phyloP scores from a whole-genome alignment of 2,329 filamentous ascomycete genomes.

The Trichoderma lentiforme region DNA sequence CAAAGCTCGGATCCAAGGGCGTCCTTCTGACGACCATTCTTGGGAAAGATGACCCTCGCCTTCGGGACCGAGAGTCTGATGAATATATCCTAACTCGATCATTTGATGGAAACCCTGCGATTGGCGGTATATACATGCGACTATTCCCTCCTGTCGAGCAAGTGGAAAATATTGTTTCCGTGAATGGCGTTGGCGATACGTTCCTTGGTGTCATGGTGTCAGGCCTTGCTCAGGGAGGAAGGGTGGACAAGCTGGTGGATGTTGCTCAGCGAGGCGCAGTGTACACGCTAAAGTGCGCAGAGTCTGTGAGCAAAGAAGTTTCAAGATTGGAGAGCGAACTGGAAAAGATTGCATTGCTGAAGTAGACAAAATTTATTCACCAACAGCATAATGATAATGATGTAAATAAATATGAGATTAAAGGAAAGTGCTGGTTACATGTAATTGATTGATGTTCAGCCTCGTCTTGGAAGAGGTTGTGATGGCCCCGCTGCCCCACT shows the following conservation, averaged over 20 bases:
- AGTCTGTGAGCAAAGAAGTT: slow-evolving; percentile 66
- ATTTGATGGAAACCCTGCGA: slow-evolving; percentile 46
- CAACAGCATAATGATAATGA: background rate
- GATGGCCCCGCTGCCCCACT: slow-evolving; percentile 18
- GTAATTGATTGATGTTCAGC: slow-evolving; percentile 19
- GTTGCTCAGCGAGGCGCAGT: slow-evolving; percentile 80
- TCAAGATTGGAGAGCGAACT: slow-evolving; percentile 43
- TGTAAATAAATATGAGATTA: background rate
- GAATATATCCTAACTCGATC: slow-evolving; percentile 70
- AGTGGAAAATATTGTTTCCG: slow-evolving; percentile 73
- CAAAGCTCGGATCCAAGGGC: slow-evolving; percentile 75
- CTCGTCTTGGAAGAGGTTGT: slow-evolving; percentile 9
- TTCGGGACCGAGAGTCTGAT: slow-evolving; percentile 60
- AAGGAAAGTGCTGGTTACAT: background rate
- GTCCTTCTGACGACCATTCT: slow-evolving; percentile 75
- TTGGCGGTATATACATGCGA: slow-evolving; percentile 80
- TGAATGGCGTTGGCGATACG: slow-evolving; percentile 93
- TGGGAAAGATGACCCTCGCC: slow-evolving; percentile 60
- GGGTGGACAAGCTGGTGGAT: slow-evolving; percentile 62
- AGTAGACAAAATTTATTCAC: background rate
- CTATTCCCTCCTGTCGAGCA: slow-evolving; percentile 64
- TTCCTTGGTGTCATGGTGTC: slow-evolving; percentile 84
- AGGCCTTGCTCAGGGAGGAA: slow-evolving; percentile 62
- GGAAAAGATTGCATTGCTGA: slow-evolving; percentile 23
- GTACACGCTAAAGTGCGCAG: slow-evolving; percentile 69